Evolutionary conservation across 2,329 filamentous ascomycete species (phyloP), one percentile per base, ranked within the genome.

Genomic region (Monilinia laxa): DNA sequence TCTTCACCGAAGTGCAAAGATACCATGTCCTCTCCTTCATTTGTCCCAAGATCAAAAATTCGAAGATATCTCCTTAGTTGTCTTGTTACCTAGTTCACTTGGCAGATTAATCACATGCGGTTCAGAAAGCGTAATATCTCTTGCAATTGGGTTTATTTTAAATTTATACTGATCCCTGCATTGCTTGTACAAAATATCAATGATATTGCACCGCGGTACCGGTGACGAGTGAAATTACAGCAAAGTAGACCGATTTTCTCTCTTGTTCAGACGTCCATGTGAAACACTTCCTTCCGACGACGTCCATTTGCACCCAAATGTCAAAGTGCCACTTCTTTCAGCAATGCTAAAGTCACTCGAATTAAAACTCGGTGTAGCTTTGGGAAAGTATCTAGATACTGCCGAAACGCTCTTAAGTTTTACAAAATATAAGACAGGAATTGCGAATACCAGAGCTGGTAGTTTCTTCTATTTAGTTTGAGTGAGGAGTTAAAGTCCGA

Each of bases 261-360:
- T 52, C n/a, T 7, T 25, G 16, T n/a, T 14, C 23, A 9, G 23
- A 14, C 11, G 11, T 14, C 11, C 49, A 52, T 16, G 6, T 14
- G 12, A 25, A 7, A 4, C 11, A 25, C 10, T 25, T 14, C 4
- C 9, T 52, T n/a, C n/a, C 4, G 5, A 14, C 4, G 6, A 25
- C 3, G 1, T 23, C 11, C 5, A 1, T 52, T 12, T 4, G 4
- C 11, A 3, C 6, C 12, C 4, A n/a, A 1, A 20, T 14, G 10
- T 52, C 23, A 4, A 11, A 6, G 3, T 25, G n/a, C 1, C 4
- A 3, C 49, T 52, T 25, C 9, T 52, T 52, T 5, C 23, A 14
- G n/a, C 49, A 25, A 1, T 52, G 14, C 11, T 25, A 23, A 4
- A 25, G 14, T 2, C 49, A 52, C 49, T 52, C 4, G 49, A 52